phyloP scores from a whole-genome alignment of 2,329 filamentous ascomycete genomes.

The Monosporascus ibericus region DNA sequence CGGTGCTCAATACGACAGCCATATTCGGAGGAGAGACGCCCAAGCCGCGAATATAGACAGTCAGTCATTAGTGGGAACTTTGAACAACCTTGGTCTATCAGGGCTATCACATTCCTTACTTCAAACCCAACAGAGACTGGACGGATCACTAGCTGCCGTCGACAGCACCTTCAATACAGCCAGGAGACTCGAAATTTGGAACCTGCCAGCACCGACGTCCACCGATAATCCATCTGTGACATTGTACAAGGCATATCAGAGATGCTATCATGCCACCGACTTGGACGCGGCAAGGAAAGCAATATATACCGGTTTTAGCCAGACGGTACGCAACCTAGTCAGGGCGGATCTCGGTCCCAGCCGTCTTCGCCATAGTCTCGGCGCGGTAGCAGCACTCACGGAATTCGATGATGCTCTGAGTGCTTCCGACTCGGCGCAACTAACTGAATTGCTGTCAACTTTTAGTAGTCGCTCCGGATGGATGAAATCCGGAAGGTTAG shows the following conservation, averaged over 20 bases:
- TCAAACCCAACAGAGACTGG: slow-evolving; percentile 57
- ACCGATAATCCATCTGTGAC: slow-evolving; percentile 59
- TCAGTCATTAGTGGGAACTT: slow-evolving; percentile 65
- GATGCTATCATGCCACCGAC: slow-evolving; percentile 62
- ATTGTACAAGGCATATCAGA: slow-evolving; percentile 76
- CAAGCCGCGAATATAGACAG: slow-evolving; percentile 52
- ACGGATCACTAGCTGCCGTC: slow-evolving; percentile 51
- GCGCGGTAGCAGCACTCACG: slow-evolving; percentile 64
- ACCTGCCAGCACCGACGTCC: slow-evolving; percentile 66
- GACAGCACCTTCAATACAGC: slow-evolving; percentile 75
- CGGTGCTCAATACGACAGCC: slow-evolving; percentile 83
- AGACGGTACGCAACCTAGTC: slow-evolving; percentile 53
- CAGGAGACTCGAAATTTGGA: slow-evolving; percentile 83
- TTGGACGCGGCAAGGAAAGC: slow-evolving; percentile 45
- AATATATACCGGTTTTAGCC: slow-evolving; percentile 58
- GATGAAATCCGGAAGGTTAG: slow-evolving; percentile 78
- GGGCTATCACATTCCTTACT: slow-evolving; percentile 79
- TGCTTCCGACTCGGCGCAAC: slow-evolving; percentile 50
- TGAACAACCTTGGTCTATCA: slow-evolving; percentile 76
- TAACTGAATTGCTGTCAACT: slow-evolving; percentile 54
- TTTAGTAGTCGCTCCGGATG: slow-evolving; percentile 65
- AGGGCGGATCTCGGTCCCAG: slow-evolving; percentile 42
- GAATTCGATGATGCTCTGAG: slow-evolving; percentile 76
- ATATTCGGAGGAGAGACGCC: slow-evolving; percentile 56
- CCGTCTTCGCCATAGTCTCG: slow-evolving; percentile 48